Evolutionary conservation across 2,329 filamentous ascomycete species (phyloP), one percentile per base, ranked within the genome.

Genomic region (Penicillium palitans): DNA sequence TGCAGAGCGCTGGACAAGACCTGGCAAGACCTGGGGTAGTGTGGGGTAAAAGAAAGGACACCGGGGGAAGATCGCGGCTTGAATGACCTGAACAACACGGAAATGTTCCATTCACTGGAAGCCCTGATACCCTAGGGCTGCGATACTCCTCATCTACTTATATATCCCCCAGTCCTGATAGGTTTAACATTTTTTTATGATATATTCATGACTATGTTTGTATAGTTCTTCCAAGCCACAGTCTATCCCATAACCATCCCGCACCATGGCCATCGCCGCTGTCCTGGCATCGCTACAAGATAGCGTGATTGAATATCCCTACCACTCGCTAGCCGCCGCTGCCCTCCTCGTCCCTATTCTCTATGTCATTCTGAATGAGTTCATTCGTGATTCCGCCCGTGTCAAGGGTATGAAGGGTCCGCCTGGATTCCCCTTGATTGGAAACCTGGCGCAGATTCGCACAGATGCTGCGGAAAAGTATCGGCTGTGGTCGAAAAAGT

Each of bases 381-480:
- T 81, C n/a, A 67, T 80, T 47, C 80, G 81, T 42, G 63, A 68
- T 12, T 70, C 69, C 19, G 78, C 76, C 13, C 76, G 82, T 9
- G 76, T 84, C 24, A 70, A 73, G 3, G 76, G 77, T 3, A 72
- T 85, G 37, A 72, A 73, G 7, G 83, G 83, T 0, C 83, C 83
- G 0, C 62, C 68, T 0, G 82, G 83, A 0, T 63, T 84, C 12
- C 83, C 83, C 0, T 55, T 86, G 40, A 80, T 86, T 42, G 83
- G 83, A 12, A 85, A 85, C 52, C 67, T 86, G 13, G 79, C 76
- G 59, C 80, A 84, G 39, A 84, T 85, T 31, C 78, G 81, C 5
- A 72, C 76, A 51, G 83, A 85, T 59, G 83, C 83, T 0, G 81
- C 83, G 0, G 82, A 84, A 57, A 80, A 83, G 66, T 86, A 85